phyloP scores from a whole-genome alignment of 1,139 yeast species.

The Suhomyces wounanorum region DNA sequence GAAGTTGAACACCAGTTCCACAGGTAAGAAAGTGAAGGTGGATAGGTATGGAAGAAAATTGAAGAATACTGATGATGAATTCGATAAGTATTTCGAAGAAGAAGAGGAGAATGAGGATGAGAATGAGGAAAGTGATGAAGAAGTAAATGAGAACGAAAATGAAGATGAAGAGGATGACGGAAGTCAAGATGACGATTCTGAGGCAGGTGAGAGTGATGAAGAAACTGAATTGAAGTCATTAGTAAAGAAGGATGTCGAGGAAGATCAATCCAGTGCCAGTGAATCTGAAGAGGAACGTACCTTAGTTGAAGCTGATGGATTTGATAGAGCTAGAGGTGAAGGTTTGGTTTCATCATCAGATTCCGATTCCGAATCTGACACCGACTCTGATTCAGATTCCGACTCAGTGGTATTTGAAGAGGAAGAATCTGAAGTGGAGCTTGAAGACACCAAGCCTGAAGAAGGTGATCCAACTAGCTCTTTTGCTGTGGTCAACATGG shows the following conservation, averaged over 20 bases:
- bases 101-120: constrained; percentile 32
- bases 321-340: constrained; percentile 73
- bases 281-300: constrained; percentile 15
- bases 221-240: constrained; percentile 18
- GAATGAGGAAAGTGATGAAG: constrained; percentile 21
- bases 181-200: constrained; percentile 20
- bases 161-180: constrained; percentile 25
- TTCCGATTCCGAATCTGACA: constrained; percentile 33
- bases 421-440: constrained; percentile 54
- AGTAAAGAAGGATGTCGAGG: constrained; percentile 12
- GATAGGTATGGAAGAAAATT: constrained; percentile 87
- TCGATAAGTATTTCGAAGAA: constrained; percentile 66
- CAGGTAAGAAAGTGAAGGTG: constrained; percentile 56
- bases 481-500: constrained; percentile 92
- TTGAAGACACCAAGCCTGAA: constrained; percentile 65
- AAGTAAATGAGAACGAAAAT: constrained; percentile 25
- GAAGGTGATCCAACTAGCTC: constrained; percentile 82
- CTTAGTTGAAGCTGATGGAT: constrained; percentile 23
- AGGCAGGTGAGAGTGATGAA: constrained; percentile 20
- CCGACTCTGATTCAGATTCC: constrained; percentile 29
- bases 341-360: constrained; percentile 37
- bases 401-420: constrained; percentile 25
- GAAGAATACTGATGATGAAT: constrained; percentile 45
- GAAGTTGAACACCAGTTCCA: constrained; percentile 53
- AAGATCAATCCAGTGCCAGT: constrained; percentile 3